Evolutionary conservation across 805 yeast genomes (phyloP).

Genomic region (Candida ovalis): DNA sequence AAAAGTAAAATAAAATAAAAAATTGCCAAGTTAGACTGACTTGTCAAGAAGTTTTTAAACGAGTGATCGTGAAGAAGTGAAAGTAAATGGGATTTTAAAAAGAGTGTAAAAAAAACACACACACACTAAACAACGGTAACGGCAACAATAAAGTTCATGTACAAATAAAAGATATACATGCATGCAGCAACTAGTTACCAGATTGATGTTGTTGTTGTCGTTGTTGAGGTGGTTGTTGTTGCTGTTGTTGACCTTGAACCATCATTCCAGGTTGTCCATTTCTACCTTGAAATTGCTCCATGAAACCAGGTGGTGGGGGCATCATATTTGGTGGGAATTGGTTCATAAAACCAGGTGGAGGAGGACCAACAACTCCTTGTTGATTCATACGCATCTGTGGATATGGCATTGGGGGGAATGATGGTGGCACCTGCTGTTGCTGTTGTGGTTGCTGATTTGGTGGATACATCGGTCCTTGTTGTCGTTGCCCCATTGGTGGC

Average conservation of each 20-base stretch:
- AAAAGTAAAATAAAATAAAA: too few species aligned
- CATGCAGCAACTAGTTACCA: neutral
- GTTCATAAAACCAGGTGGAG: conserved; percentile 10
- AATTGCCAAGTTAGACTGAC: too few species aligned
- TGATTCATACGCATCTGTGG: conserved; percentile 6
- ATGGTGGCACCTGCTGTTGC: neutral
- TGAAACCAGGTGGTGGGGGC: conserved; percentile 10
- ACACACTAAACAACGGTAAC: too few species aligned
- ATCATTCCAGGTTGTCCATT: neutral
- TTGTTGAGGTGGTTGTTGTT: neutral
- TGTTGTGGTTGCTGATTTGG: conserved; percentile 1
- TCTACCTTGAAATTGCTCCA: conserved; percentile 1
- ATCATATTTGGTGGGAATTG: conserved; percentile 1
- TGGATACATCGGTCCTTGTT: neutral
- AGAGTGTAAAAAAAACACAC: too few species aligned
- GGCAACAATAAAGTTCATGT: neutral
- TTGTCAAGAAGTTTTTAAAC: too few species aligned
- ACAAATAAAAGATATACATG: neutral
- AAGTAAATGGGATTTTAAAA: too few species aligned
- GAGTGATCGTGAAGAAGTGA: too few species aligned
- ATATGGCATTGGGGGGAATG: conserved; percentile 1
- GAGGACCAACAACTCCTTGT: neutral
- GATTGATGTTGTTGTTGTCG: neutral
- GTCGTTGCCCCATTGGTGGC: neutral
- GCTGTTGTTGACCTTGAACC: conserved; percentile 3